Conservation (phyloP, 2,329 filamentous ascomycete species). For the Pseudocercospora macadamiae region DNA sequence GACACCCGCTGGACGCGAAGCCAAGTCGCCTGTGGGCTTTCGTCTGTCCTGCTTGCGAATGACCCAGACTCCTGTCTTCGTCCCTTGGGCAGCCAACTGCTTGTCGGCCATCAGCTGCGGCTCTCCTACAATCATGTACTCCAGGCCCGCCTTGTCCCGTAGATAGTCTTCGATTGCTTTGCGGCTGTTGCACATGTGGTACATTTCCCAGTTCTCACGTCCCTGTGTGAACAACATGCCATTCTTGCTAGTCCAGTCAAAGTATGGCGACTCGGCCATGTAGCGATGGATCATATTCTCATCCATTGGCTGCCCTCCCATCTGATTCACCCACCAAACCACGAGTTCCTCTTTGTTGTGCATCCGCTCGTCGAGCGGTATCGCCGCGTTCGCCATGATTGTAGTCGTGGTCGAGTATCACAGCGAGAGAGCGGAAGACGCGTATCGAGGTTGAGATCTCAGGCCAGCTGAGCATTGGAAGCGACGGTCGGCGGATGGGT, state of each 20-base stretch:
- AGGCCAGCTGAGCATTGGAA: neutral
- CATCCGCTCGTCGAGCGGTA: conserved; percentile 34
- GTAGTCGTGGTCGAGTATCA: neutral
- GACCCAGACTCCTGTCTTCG: conserved; percentile 57
- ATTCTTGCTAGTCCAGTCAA: conserved; percentile 64
- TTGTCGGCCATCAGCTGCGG: conserved; percentile 54
- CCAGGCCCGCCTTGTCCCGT: conserved; percentile 58
- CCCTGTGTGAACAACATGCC: conserved; percentile 58
- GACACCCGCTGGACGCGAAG: conserved; percentile 40
- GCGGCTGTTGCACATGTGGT: conserved; percentile 57
- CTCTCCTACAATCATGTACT: conserved; percentile 63
- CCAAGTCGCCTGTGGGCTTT: conserved; percentile 40
- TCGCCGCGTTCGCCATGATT: conserved; percentile 23
- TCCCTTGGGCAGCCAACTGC: conserved; percentile 35
- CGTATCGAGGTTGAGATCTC: neutral
- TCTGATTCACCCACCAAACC: conserved; percentile 32
- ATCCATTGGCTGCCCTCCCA: conserved; percentile 32
- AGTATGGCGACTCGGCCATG: conserved; percentile 66
- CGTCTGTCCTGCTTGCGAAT: conserved; percentile 61
- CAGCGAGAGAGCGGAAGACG: neutral
- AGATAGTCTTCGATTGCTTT: conserved; percentile 59
- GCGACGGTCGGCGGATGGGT: neutral
- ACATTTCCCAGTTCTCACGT: conserved; percentile 52
- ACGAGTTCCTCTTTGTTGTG: conserved; percentile 28
- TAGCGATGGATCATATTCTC: conserved; percentile 60